Evolutionary conservation across 805 yeast genomes (phyloP).

Genomic region (Saccharomycopsis sp.): DNA sequence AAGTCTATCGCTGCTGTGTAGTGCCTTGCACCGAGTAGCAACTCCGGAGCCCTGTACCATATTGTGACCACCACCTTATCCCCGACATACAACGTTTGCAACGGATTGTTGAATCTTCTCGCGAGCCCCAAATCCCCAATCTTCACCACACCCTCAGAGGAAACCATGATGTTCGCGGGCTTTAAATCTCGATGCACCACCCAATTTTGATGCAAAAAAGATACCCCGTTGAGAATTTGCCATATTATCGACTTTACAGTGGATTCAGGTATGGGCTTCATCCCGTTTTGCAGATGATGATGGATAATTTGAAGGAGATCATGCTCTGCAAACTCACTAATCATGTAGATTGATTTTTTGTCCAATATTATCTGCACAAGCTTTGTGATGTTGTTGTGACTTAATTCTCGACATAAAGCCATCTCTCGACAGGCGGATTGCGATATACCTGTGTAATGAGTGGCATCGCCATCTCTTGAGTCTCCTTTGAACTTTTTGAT

Average conservation of each 20-base stretch:
- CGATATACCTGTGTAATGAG: conserved; percentile 89
- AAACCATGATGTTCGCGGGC: conserved; percentile 97
- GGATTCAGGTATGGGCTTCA: conserved; percentile 64
- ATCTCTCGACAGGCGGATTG: conserved; percentile 95
- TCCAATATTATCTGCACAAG: conserved; percentile 80
- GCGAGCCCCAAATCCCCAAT: conserved; percentile 95
- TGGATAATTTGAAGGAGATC: conserved; percentile 91
- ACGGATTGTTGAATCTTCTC: conserved; percentile 73
- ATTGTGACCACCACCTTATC: conserved; percentile 95
- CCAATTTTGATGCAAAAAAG: conserved; percentile 93
- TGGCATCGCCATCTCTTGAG: conserved; percentile 71
- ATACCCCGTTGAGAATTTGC: conserved; percentile 89
- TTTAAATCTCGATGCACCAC: conserved; percentile 89
- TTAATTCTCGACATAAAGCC: conserved; percentile 84
- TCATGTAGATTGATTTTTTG: conserved; percentile 85
- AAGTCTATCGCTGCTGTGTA: conserved; percentile 87
- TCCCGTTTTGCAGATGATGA: conserved; percentile 84
- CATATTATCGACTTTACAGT: conserved; percentile 79
- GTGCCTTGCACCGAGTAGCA: conserved; percentile 83
- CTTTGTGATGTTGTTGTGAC: conserved; percentile 69
- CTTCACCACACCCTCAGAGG: conserved; percentile 81
- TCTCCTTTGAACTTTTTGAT: conserved; percentile 95
- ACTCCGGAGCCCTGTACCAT: conserved; percentile 94
- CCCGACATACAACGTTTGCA: conserved; percentile 81
- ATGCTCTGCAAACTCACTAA: conserved; percentile 93